A percentile compares a stretch with the other conserved stretches of the same genome.
Conservation (phyloP, 352 stramenopile species). For the Elongisporangium undulatum region DNA sequence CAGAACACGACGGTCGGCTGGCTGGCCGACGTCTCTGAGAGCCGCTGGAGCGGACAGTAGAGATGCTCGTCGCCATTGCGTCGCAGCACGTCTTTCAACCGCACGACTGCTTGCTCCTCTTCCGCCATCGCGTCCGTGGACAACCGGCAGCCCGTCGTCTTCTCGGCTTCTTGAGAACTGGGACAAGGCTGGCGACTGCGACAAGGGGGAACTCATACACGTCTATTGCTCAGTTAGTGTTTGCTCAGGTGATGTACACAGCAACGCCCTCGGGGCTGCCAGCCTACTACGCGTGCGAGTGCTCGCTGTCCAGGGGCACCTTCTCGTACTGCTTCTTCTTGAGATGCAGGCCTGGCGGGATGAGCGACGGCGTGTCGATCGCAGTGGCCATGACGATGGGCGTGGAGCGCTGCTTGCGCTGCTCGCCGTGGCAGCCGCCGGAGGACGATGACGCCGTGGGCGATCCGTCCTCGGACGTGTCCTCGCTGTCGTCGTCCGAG, state of each 20-base stretch:
- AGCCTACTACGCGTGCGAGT: not conserved
- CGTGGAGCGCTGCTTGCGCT: conserved; percentile 1
- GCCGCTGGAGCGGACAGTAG: not conserved
- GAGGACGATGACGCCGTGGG: conserved; percentile 12
- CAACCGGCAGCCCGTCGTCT: not conserved
- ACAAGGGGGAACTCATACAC: not conserved
- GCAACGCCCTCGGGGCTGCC: no score
- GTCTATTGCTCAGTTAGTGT: not conserved
- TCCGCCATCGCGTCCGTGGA: not conserved
- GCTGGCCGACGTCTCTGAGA: not conserved
- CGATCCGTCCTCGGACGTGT: conserved; percentile 12
- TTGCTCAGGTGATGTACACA: no score
- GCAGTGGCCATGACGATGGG: conserved; percentile 2
- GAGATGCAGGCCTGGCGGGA: conserved; percentile 26
- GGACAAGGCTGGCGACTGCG: not conserved
- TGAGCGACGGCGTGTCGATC: conserved; percentile 5
- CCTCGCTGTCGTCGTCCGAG: conserved; percentile 5
- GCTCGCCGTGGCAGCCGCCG: not conserved
- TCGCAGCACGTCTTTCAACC: not conserved
- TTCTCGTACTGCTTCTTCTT: conserved; percentile 66
- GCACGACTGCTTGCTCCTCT: not conserved
- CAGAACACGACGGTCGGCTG: not conserved
- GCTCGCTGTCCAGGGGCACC: conserved; percentile 15
- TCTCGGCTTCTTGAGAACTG: not conserved
- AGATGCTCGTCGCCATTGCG: not conserved